These are phyloP conservation scores for Nyssa sinensis DNA, from an alignment of 148 eudicot genomes.

Conservation along the genomic window DNA sequence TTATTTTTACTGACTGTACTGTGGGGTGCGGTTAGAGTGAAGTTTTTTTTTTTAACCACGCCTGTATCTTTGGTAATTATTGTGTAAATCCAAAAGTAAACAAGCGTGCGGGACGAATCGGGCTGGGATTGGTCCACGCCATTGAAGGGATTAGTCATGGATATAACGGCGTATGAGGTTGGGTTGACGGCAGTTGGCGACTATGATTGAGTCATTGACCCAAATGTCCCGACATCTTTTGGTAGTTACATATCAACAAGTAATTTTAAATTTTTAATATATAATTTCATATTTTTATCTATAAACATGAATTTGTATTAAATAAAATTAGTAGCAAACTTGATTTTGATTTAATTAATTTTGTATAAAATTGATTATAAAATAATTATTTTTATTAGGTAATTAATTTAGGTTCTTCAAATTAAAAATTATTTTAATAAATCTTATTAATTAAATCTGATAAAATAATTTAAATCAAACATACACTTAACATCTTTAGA, in stretches of 20 bases:
- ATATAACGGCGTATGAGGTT: slow-evolving; percentile 16
- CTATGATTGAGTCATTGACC: not conserved
- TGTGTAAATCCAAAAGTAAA: slow-evolving; percentile 3
- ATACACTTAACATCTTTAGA: too few relatives aligned
- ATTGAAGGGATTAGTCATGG: slow-evolving; percentile 13
- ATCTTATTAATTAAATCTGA: too few relatives aligned
- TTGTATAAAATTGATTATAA: too few relatives aligned
- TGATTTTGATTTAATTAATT: too few relatives aligned
- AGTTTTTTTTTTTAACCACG: slow-evolving; percentile 17
- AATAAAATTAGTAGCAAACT: too few relatives aligned
- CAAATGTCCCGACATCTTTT: not conserved
- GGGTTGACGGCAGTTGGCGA: slow-evolving; percentile 1
- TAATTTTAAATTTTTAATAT: too few relatives aligned
- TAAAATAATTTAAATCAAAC: too few relatives aligned
- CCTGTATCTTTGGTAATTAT: slow-evolving; percentile 21
- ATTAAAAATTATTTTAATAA: too few relatives aligned
- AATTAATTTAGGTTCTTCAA: too few relatives aligned
- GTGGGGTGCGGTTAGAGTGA: not conserved
- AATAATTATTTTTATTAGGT: too few relatives aligned
- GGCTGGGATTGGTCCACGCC: slow-evolving; percentile 12
- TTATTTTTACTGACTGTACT: not conserved
- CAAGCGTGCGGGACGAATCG: slow-evolving; percentile 15
- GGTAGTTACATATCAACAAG: not conserved
- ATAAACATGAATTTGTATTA: too few relatives aligned
- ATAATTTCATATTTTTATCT: too few relatives aligned